These are phyloP conservation scores for Eimeria praecox DNA, from an alignment of 169 alveolate genomes.

Conservation along the genomic window DNA sequence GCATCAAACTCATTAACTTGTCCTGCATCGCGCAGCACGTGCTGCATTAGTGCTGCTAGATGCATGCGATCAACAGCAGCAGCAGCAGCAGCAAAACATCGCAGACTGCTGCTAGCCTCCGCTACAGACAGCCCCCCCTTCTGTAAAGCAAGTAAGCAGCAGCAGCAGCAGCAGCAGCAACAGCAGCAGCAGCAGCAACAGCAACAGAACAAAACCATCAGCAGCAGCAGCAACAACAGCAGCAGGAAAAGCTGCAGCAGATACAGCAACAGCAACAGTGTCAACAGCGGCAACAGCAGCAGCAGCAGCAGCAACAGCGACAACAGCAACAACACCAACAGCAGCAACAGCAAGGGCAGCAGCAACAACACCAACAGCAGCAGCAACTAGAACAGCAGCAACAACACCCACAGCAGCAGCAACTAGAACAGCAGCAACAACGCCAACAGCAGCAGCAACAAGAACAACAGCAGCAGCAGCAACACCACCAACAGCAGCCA, in stretches of 20 bases:
- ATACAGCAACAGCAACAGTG: too few relatives aligned
- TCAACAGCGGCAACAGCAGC: too few relatives aligned
- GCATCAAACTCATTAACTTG: conserved; percentile 51
- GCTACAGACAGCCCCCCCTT: conserved; percentile 16
- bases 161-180: background rate
- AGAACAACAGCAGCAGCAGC: background rate
- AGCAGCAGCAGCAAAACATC: conserved; percentile 54
- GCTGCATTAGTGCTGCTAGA: conserved; percentile 53
- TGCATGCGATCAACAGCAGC: conserved; percentile 49
- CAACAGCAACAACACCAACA: too few relatives aligned
- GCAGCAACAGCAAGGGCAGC: too few relatives aligned
- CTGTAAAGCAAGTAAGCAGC: background rate
- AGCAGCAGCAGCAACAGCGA: too few relatives aligned
- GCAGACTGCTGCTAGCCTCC: conserved; percentile 57
- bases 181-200: background rate
- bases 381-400: background rate
- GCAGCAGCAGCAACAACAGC: too few relatives aligned
- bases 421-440: too few relatives aligned
- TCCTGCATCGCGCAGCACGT: conserved; percentile 61
- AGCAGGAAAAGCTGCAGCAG: too few relatives aligned
- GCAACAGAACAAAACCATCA: too few relatives aligned
- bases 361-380: too few relatives aligned
- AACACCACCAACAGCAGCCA: background rate
- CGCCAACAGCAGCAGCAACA: too few relatives aligned
- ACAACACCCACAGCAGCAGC: too few relatives aligned